Base-by-base conservation (phyloP, 176 grass and related monocot genomes). In the Otatea glauca region DNA sequence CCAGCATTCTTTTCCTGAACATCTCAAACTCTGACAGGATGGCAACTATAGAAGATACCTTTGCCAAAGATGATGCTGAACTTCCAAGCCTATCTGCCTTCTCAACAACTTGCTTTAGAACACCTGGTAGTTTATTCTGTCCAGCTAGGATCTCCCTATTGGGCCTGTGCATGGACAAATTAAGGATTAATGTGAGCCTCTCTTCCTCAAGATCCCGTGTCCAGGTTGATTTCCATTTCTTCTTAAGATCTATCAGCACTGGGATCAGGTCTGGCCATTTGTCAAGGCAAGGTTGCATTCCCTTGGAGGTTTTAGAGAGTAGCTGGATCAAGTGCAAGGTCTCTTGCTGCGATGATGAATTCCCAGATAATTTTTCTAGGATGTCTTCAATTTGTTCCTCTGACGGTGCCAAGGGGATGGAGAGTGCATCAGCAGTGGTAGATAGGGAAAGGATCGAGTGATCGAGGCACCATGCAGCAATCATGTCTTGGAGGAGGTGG, bases 401-500 rank as follows among this genome's bases (percentile, higher is more conserved):
- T 77, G 77, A n/a, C 71, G 65, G 71, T 82, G 4, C 55, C 71
- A 71, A 20, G 5, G 88, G 72, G 15, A 56, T 6, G 20, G 75
- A 66, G 39, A 9, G 18, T 71, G 42, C 63, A 32, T 81, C 53
- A 70, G 21, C 58, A 21, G 21, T 72, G 18, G 45, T 86, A 72
- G 78, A 37, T 51, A 47, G 68, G 37, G 65, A 38, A 67, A 15
- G 4, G 39, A 20, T 12, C 20, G 41, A 78, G 67, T 86, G 72
- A 71, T 90, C 88, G 4, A 82, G 37, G 59, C 47, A 15, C 88
- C 88, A 90, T 39, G 78, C 73, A 59, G 66, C 9, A 83, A 90
- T 83, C 88, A 90, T 90, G 61, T 90, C 78, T 27, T 18, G 56
- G 29, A 90, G 79, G 37, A 86, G 83, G 27, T 86, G 47, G 67